phyloP scores from a whole-genome alignment of 306 rosid genomes.

The Pterocarpus santalinus region DNA sequence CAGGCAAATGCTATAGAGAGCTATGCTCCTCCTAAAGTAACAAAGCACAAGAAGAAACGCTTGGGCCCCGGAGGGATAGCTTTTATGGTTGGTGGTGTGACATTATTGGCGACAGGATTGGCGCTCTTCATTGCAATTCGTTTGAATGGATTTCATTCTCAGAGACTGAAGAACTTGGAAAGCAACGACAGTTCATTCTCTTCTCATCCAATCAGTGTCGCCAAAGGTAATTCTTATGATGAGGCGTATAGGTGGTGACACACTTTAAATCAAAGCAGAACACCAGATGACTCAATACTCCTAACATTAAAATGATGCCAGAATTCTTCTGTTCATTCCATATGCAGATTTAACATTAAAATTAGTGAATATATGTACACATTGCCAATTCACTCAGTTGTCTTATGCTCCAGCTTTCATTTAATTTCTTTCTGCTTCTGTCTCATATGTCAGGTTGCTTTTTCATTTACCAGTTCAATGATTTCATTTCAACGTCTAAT shows the following conservation, averaged over 20 bases:
- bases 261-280: slow-evolving; percentile 1
- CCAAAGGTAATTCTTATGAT: slow-evolving; percentile 59
- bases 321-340: not conserved
- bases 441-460: not conserved
- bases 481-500: slow-evolving; percentile 17
- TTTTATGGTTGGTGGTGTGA: slow-evolving; percentile 73
- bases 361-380: slow-evolving; percentile 4
- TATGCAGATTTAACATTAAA: slow-evolving; percentile 9
- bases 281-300: not conserved
- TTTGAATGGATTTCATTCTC: slow-evolving; percentile 53
- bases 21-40: slow-evolving; percentile 52
- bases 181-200: slow-evolving; percentile 48
- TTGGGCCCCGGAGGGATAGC: slow-evolving; percentile 81
- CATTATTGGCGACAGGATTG: slow-evolving; percentile 69
- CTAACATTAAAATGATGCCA: not conserved
- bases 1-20: slow-evolving; percentile 83
- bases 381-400: slow-evolving; percentile 20
- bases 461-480: slow-evolving; percentile 6
- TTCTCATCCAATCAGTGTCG: slow-evolving; percentile 55
- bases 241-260: slow-evolving; percentile 6
- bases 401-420: slow-evolving; percentile 4
- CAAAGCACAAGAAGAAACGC: slow-evolving; percentile 61
- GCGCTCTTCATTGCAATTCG: slow-evolving; percentile 64
- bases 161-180: slow-evolving; percentile 51
- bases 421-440: not conserved